These are phyloP conservation scores for Canavalia gladiata DNA, from an alignment of 306 rosid genomes.

Conservation along the genomic window DNA sequence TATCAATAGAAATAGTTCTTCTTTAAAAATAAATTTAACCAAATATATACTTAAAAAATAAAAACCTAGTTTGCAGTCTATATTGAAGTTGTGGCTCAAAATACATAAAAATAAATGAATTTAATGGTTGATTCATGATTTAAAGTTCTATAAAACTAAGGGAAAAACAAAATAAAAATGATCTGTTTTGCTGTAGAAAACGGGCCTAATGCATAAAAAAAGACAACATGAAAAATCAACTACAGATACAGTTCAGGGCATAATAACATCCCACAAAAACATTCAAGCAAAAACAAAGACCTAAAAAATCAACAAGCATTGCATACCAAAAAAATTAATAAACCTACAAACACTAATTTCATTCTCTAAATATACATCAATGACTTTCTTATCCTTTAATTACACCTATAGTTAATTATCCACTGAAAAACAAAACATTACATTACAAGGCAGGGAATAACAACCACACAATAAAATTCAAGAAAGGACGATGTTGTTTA, in stretches of 20 bases:
- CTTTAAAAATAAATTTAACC: background rate
- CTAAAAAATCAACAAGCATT: background rate
- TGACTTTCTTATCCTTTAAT: constrained; percentile 3
- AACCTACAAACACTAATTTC: background rate
- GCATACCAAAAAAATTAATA: background rate
- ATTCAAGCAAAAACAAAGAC: constrained; percentile 17
- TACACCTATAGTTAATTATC: background rate
- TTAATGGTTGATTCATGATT: background rate
- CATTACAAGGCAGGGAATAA: too few species aligned
- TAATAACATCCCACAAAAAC: background rate
- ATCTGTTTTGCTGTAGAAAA: background rate
- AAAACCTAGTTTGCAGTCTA: background rate
- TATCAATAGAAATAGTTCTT: background rate
- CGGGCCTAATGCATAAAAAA: background rate
- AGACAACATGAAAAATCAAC: background rate
- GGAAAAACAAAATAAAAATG: background rate
- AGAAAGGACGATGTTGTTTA: too few species aligned
- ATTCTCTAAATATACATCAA: background rate
- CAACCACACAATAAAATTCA: too few species aligned
- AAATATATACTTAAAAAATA: background rate
- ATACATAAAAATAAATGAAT: background rate
- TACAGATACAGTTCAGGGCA: background rate
- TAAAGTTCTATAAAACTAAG: background rate
- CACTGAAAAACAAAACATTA: too few species aligned
- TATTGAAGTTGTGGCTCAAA: background rate